phyloP scores from a whole-genome alignment of 1,139 yeast species.

The Eremothecium sinecaudum region DNA sequence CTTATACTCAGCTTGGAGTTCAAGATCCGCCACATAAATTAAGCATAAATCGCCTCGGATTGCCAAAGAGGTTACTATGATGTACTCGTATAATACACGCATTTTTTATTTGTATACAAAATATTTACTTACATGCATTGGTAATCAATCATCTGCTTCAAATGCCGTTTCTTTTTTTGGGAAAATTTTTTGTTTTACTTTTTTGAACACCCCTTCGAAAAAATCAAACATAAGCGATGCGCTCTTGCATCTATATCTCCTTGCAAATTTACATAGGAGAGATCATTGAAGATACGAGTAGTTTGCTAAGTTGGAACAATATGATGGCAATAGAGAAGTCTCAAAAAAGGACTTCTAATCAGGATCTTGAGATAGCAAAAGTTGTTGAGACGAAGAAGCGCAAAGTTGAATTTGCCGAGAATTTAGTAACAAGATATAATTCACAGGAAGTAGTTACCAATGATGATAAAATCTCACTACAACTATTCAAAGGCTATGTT shows the following conservation, averaged over 20 bases:
- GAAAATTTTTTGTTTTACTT: neutral
- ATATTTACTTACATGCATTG: too few species aligned
- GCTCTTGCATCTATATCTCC: too few species aligned
- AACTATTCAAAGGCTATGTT: slow-evolving; percentile 55
- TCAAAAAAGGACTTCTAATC: slow-evolving; percentile 5
- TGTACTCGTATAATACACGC: too few species aligned
- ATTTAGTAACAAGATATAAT: slow-evolving; percentile 3
- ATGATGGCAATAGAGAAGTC: slow-evolving; percentile 30
- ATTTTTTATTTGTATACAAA: too few species aligned
- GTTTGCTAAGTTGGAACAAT: too few species aligned
- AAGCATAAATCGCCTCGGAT: too few species aligned
- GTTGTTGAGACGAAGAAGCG: slow-evolving; percentile 19
- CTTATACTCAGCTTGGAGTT: too few species aligned
- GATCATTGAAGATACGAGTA: too few species aligned
- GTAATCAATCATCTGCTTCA: too few species aligned
- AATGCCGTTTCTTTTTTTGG: neutral
- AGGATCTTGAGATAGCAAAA: slow-evolving; percentile 3
- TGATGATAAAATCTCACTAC: slow-evolving; percentile 28
- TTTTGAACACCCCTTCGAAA: neutral
- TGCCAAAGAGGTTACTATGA: too few species aligned
- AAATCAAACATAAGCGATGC: neutral
- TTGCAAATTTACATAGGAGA: too few species aligned
- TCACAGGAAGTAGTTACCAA: neutral
- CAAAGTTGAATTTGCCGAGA: slow-evolving; percentile 27
- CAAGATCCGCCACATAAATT: too few species aligned